Conservation (phyloP, 352 stramenopile genomes). For the Phytophthora hybrid region DNA sequence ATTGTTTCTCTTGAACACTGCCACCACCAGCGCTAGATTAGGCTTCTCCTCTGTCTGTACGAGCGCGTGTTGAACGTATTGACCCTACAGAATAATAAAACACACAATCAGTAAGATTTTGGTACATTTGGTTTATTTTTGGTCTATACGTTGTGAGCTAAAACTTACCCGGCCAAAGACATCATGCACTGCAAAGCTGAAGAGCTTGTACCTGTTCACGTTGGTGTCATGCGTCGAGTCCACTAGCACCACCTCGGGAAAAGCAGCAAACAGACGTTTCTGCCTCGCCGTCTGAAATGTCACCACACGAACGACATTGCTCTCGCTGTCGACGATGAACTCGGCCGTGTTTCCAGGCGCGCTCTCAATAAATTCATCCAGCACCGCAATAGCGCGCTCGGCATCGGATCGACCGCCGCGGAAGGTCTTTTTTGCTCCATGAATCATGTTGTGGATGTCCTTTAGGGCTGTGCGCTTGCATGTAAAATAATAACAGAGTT, state of each 20-base stretch:
- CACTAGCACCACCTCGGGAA: not conserved
- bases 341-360: not conserved
- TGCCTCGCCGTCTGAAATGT: not conserved
- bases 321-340: not conserved
- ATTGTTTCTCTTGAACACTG: not conserved
- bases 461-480: not conserved
- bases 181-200: not conserved
- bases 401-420: not conserved
- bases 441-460: not conserved
- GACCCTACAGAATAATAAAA: not conserved
- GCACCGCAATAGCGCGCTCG: not conserved
- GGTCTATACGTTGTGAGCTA: too few species aligned
- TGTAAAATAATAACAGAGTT: not conserved
- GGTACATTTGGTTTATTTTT: not conserved
- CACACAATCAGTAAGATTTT: not conserved
- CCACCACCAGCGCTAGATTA: not conserved
- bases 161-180: not conserved
- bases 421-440: not conserved
- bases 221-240: not conserved
- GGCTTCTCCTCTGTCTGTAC: not conserved
- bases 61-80: not conserved
- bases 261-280: not conserved
- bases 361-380: not conserved
- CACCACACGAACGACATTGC: not conserved
- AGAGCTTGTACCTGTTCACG: not conserved